Base-by-base conservation (phyloP, 192 early-diverging fungal species). In the Mortierella hygrophila region DNA sequence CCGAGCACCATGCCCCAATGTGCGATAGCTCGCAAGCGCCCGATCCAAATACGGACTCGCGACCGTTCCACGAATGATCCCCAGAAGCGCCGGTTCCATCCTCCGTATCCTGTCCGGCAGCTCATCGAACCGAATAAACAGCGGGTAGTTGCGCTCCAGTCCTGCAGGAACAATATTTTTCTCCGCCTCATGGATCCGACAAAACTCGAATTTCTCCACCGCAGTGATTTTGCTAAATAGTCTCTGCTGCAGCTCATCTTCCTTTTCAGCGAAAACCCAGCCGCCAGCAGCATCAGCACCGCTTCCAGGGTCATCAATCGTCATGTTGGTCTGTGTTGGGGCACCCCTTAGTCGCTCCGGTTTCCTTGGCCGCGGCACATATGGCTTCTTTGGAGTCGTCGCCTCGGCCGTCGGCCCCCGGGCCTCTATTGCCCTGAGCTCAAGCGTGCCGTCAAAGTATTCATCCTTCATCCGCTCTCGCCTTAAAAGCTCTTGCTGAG, bases 131-230 rank as follows among this genome's bases (percentile, higher is more conserved):
- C 88, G 42, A 32, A 93, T 90, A 37, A 70, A 15, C 0, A 76
- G 6, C 3, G 90, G 91, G 35, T 90, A 93, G 0, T 83, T 78
- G 21, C 79, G 78, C 42, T 79, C 18, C 4, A 72, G 15, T 10
- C 91, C 92, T n/a, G 74, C 38, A 11, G 92, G 92, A 3, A 90
- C 86, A 20, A 90, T 78, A 1, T 54, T 68, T 13, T 78, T 54
- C 52, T 91, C 91, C 7, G 71, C 77, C 10, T 80, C 41, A 76
- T 93, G 92, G 23, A 91, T 40, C 4, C 81, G 82, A 78, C 92
- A 93, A 52, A 93, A 93, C 47, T 85, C 88, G 70, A 82, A 89
- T n/a, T 73, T 75, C 16, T 89, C 84, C 15, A 89, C 26, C 29
- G 75, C 60, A 6, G 84, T 78, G 3, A 83, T 6, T 32, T 72